Base-by-base conservation (phyloP, 2,329 filamentous ascomycete genomes). In the Huntiella abstrusa region DNA sequence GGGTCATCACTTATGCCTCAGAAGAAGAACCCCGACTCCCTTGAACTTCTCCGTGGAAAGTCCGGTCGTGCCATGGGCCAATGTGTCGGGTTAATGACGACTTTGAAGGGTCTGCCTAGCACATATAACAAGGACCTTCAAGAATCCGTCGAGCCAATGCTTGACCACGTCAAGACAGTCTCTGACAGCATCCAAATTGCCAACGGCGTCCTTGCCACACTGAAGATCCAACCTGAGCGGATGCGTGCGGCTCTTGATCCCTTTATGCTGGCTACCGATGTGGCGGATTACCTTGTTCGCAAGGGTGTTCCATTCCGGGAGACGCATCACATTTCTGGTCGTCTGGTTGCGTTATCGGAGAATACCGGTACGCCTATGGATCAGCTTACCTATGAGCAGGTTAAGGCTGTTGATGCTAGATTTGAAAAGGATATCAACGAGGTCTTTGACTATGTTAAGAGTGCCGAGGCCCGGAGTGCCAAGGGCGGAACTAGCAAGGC, bases 81-180 rank as follows among this genome's bases (percentile, higher is more conserved):
- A 53, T 82, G 88, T 75, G 73, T 80, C 4, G 83, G 83, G 34
- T 64, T 91, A 52, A 84, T 88, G 55, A 75, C 48, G 64, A 83
- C 77, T 34, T 69, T 65, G 46, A 72, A 73, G 59, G 80, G 80
- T 47, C 72, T 91, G 22, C 82, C 83, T 2, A 81, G 73, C 38
- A 85, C 81, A 3, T 92, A 92, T 68, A 88, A 92, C 68, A 93
- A 92, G 64, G 84, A 93, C 60, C 63, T 92, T n/a, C 84, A 94
- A 62, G 85, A 93, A 64, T 80, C 75, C 49, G 78, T 83, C 51
- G 81, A 92, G 67, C 80, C 81, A n/a, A 75, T 93, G 64, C 73
- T 93, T 42, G 83, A 92, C 60, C 75, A 79, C 59, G 73, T 87
- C 61, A 83, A 86, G 70, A 88, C 83, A 4, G 70, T 91, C 51